phyloP scores from a whole-genome alignment of 768 basidiomycete genomes.

The Boletus sensibilis region DNA sequence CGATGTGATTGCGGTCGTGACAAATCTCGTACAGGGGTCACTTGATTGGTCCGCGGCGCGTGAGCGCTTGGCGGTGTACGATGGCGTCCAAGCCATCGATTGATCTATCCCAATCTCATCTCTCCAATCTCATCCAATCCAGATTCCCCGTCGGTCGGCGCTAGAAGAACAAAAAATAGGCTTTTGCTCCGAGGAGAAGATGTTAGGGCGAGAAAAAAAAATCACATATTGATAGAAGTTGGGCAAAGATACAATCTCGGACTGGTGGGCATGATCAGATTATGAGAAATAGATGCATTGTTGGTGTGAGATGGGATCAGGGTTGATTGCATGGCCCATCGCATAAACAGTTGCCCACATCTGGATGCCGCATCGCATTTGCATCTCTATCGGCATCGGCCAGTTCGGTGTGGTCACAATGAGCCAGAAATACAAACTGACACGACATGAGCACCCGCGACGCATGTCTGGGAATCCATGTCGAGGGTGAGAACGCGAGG shows the following conservation, averaged over 20 bases:
- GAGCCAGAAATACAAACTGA: background rate
- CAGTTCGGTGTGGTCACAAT: background rate
- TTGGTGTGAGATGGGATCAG: background rate
- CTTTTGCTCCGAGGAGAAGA: conserved; percentile 19
- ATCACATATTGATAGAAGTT: background rate
- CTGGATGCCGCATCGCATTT: background rate
- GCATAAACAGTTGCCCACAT: background rate
- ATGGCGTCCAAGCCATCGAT: conserved; percentile 85
- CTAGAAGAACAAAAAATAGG: background rate
- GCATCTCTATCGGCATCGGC: background rate
- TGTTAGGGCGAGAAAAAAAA: too few species aligned
- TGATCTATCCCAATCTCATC: conserved; percentile 5
- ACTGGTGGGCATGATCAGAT: background rate
- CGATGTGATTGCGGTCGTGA: conserved; percentile 79
- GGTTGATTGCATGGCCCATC: background rate
- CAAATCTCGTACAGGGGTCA: conserved; percentile 71
- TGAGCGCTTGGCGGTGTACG: conserved; percentile 69
- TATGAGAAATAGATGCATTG: background rate
- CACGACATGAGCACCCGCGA: background rate
- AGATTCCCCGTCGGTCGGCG: too few species aligned
- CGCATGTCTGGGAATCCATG: conserved; percentile 4
- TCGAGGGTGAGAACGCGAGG: background rate
- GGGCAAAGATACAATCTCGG: background rate
- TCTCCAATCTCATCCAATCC: too few species aligned
- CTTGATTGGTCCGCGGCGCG: conserved; percentile 80